Base-by-base conservation (phyloP, 2,329 filamentous ascomycete species). In the Geoglossum cookeanum region DNA sequence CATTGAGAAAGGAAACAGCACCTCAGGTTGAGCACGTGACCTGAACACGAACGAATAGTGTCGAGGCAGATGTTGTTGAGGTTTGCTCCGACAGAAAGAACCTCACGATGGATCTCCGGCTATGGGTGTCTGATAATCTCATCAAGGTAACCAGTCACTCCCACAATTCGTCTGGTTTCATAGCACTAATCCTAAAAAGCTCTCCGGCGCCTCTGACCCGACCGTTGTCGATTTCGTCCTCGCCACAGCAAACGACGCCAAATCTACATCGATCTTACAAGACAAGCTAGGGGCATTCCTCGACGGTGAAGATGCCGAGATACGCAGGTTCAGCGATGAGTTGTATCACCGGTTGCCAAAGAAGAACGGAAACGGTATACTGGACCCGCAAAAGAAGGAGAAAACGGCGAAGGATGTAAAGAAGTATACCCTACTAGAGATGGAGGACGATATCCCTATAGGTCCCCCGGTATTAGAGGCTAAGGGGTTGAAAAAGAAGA, bases 221-320 rank as follows among this genome's bases (percentile, higher is more conserved):
- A 78, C 77, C 55, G 70, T 77, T 55, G 68, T 79, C 60, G 77
- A 80, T 66, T 80, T 79, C 62, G 71, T 80, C 29, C 71, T 78
- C 57, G 74, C 75, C 48, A 78, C 76, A 15, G 76, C 77, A 8
- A 69, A 68, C 61, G 71, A 72, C 27, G 71, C 74, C 48, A 77
- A 75, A 62, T 76, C 74, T 1, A 65, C 71, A 6, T 65, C 65
- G 3, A 67, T 71, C 30, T 67, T 80, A 42, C 68, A 72, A 60
- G 75, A 76, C 60, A 77, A 77, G 61, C 71, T 80, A 6, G 67
- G 69, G 9, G 66, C 69, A 42, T 78, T 79, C 64, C 68, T 80
- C 22, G 77, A 79, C 57, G 72, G 71, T n/a, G 66, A 66, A 44
- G 66, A 71, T 17, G 65, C 67, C 30, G 74, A 76, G 13, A 67